phyloP scores from a whole-genome alignment of 1,284 basidiomycete species.

The Cryptococcus amylolentus region DNA sequence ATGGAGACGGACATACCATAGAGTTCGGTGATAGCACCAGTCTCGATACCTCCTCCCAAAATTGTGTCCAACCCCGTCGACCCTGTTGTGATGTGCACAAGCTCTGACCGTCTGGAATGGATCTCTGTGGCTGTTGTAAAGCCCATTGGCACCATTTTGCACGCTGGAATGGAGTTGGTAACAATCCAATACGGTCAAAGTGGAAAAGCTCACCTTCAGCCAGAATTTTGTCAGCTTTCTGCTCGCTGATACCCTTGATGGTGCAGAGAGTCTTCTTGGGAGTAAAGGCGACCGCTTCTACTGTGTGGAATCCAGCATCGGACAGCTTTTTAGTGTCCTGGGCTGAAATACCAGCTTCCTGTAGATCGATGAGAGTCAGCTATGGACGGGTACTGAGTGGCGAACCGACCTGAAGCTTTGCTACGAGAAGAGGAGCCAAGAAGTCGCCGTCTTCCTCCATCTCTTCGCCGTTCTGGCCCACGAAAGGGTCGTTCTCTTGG shows the following conservation, averaged over 20 bases:
- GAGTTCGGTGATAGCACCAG: conserved; percentile 95
- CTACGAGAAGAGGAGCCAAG: conserved; percentile 74
- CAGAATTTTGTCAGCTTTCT: conserved; percentile 96
- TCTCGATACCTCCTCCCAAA: conserved; percentile 95
- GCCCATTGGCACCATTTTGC: conserved; percentile 93
- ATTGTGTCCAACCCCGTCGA: conserved; percentile 94
- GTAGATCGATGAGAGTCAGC: background rate
- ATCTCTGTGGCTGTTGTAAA: conserved; percentile 99
- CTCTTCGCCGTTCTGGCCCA: conserved; percentile 39
- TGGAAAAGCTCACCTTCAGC: conserved; percentile 64
- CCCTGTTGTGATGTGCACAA: conserved; percentile 95
- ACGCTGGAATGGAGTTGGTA: conserved; percentile 58
- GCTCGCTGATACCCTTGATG: conserved; percentile 96
- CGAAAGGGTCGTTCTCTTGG: conserved; percentile 40
- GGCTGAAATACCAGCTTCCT: conserved; percentile 82
- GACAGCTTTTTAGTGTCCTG: conserved; percentile 94
- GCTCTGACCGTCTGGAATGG: conserved; percentile 89
- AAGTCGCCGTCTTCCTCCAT: conserved; percentile 58
- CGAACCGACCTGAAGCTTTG: conserved; percentile 63
- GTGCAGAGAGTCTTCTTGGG: conserved; percentile 88
- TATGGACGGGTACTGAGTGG: background rate
- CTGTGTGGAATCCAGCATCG: conserved; percentile 87
- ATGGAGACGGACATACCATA: conserved; percentile 60
- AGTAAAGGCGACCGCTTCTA: conserved; percentile 95
- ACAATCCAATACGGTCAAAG: background rate